These are phyloP conservation scores for Podochytrium sp. DNA, from an alignment of 192 early-diverging fungal genomes.

Conservation along the genomic window DNA sequence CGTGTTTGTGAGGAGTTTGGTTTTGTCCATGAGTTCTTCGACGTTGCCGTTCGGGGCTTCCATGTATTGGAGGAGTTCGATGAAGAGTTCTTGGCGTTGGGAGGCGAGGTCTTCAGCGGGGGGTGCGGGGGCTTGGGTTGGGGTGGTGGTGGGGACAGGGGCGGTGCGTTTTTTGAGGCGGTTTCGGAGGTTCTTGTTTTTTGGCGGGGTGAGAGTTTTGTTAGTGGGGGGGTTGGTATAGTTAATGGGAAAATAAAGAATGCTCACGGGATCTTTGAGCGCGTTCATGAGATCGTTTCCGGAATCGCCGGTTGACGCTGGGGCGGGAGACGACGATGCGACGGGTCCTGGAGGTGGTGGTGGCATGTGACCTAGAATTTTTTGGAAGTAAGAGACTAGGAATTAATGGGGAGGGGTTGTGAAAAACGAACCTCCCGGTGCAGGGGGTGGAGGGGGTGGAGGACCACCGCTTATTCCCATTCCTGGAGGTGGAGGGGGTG, in stretches of 20 bases:
- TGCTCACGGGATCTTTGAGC: slow-evolving; percentile 46
- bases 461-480: slow-evolving; percentile 12
- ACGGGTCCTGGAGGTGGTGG: slow-evolving; percentile 2
- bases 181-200: slow-evolving; percentile 41
- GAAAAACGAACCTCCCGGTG: not conserved
- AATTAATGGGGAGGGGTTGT: not conserved
- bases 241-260: too few species aligned
- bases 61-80: slow-evolving; percentile 62
- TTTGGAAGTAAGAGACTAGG: not conserved
- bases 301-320: slow-evolving; percentile 9
- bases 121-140: not conserved
- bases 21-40: slow-evolving; percentile 52
- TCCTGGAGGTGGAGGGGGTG: slow-evolving; percentile 42
- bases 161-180: slow-evolving; percentile 40
- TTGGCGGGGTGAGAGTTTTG: too few species aligned
- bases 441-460: slow-evolving; percentile 6
- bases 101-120: slow-evolving; percentile 26
- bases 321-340: not conserved
- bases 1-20: slow-evolving; percentile 43
- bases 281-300: slow-evolving; percentile 40
- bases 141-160: not conserved
- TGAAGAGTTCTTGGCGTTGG: slow-evolving; percentile 48
- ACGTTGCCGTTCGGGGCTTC: slow-evolving; percentile 60
- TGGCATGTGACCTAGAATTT: not conserved
- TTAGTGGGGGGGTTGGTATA: too few species aligned